Evolutionary conservation across 768 basidiomycete species (phyloP).

Genomic region (Lyophyllum atratum): DNA sequence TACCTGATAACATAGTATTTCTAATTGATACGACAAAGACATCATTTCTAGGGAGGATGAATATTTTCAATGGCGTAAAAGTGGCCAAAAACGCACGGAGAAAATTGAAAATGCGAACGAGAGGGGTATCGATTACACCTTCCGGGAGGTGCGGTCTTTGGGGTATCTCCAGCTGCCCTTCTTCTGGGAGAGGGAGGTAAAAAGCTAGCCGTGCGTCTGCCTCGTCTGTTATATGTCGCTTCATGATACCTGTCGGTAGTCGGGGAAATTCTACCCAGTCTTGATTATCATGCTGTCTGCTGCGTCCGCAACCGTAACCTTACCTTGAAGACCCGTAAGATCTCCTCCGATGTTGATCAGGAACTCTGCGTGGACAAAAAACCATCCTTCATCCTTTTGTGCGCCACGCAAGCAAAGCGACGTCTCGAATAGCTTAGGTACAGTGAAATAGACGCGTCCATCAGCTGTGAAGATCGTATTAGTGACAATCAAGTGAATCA

Average conservation of each 20-base stretch:
- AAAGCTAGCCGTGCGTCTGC: slow-evolving; percentile 68
- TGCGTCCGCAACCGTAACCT: slow-evolving; percentile 1
- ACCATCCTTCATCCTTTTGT: slow-evolving; percentile 77
- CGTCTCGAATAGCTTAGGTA: slow-evolving; percentile 70
- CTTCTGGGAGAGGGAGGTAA: slow-evolving; percentile 54
- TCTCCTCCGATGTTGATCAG: slow-evolving; percentile 74
- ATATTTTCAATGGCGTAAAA: background rate
- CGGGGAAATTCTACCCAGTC: slow-evolving; percentile 66
- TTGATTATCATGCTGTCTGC: background rate
- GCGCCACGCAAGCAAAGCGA: slow-evolving; percentile 76
- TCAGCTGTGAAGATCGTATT: slow-evolving; percentile 46
- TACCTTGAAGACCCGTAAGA: slow-evolving; percentile 71
- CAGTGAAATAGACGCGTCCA: slow-evolving; percentile 79
- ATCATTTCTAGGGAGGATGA: slow-evolving; percentile 66
- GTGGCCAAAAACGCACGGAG: slow-evolving; percentile 60
- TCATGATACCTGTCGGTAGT: slow-evolving; percentile 61
- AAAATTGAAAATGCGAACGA: slow-evolving; percentile 85
- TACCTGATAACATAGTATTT: slow-evolving; percentile 82
- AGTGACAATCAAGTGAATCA: background rate
- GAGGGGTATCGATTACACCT: slow-evolving; percentile 75
- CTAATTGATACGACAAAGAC: slow-evolving; percentile 90
- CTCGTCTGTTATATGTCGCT: slow-evolving; percentile 70
- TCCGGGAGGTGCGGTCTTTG: slow-evolving; percentile 55
- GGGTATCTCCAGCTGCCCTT: slow-evolving; percentile 42
- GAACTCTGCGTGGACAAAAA: slow-evolving; percentile 79